A percentile compares a stretch with the other conserved stretches of the same genome.
phyloP scores from a whole-genome alignment of 2,329 filamentous ascomycete genomes.

The Neonectria neomacrospora region DNA sequence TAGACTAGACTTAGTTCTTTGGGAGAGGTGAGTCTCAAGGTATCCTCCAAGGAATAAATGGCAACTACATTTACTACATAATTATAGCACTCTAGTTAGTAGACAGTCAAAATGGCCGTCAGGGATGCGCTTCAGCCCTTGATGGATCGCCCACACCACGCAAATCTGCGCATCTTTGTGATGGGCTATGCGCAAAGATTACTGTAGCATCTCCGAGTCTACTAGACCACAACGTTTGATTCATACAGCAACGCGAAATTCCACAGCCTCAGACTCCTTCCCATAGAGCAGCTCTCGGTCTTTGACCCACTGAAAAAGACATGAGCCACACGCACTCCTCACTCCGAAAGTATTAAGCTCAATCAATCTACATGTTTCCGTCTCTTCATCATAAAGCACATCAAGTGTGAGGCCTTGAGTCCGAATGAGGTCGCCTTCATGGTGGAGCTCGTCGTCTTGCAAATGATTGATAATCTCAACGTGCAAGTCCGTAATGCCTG shows the following conservation, averaged over 20 bases:
- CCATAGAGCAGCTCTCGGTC: slow-evolving; percentile 53
- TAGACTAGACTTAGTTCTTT: too few relatives aligned
- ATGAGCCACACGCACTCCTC: slow-evolving; percentile 17
- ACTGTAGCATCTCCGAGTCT: too few relatives aligned
- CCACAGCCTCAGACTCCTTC: neutral
- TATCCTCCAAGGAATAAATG: too few relatives aligned
- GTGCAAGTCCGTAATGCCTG: slow-evolving; percentile 37
- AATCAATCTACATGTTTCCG: neutral
- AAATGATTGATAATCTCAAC: slow-evolving; percentile 44
- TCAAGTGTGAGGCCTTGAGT: slow-evolving; percentile 14
- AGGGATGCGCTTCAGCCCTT: too few relatives aligned
- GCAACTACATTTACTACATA: too few relatives aligned
- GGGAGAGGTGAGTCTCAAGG: too few relatives aligned
- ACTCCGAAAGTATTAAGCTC: slow-evolving; percentile 20
- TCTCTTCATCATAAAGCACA: slow-evolving; percentile 13
- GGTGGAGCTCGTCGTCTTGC: neutral
- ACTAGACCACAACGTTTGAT: neutral
- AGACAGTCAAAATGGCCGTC: too few relatives aligned
- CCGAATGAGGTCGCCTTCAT: neutral
- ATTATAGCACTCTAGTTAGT: too few relatives aligned
- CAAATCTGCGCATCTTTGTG: too few relatives aligned
- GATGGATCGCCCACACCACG: too few relatives aligned
- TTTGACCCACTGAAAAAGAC: slow-evolving; percentile 23
- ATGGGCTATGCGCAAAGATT: too few relatives aligned
- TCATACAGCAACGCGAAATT: slow-evolving; percentile 10